Percentiles rank a stretch among this genome's conserved stretches.
Conservation (phyloP, 2,329 filamentous ascomycete species). For the Metarhizium anisopliae region DNA sequence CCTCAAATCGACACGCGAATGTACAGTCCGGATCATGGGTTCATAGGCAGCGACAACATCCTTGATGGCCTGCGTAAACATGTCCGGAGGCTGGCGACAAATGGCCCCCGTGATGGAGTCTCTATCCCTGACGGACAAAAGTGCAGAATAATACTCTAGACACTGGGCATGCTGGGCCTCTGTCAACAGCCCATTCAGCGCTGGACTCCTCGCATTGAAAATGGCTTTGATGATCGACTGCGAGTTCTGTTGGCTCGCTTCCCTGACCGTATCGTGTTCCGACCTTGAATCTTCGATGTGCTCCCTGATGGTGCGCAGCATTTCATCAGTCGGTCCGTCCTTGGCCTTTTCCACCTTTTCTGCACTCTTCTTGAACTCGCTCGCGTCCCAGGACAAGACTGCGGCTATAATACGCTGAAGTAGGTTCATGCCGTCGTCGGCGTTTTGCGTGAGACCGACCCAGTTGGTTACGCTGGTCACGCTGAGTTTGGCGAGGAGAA, state of each 20-base stretch:
- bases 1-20: conserved; percentile 62
- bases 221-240: conserved; percentile 60
- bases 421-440: conserved; percentile 73
- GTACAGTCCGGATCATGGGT: conserved; percentile 62
- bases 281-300: conserved; percentile 44
- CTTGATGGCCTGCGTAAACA: conserved; percentile 59
- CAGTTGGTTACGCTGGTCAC: conserved; percentile 69
- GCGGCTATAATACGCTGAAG: conserved; percentile 69
- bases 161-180: conserved; percentile 55
- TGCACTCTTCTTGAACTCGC: conserved; percentile 57
- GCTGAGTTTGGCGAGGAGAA: conserved; percentile 71
- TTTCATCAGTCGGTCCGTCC: conserved; percentile 47
- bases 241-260: conserved; percentile 38
- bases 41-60: conserved; percentile 62
- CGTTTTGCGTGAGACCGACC: conserved; percentile 62
- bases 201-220: conserved; percentile 43
- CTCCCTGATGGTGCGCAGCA: conserved; percentile 50
- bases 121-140: conserved; percentile 66
- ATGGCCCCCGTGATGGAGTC: conserved; percentile 58
- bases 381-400: conserved; percentile 63
- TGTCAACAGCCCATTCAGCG: conserved; percentile 37
- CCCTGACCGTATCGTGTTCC: conserved; percentile 50
- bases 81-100: conserved; percentile 61
- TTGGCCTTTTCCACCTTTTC: conserved; percentile 56
- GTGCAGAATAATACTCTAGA: conserved; percentile 60